Evolutionary conservation across 2,329 filamentous ascomycete species (phyloP).

Genomic region (Furcasterigmium sp.): DNA sequence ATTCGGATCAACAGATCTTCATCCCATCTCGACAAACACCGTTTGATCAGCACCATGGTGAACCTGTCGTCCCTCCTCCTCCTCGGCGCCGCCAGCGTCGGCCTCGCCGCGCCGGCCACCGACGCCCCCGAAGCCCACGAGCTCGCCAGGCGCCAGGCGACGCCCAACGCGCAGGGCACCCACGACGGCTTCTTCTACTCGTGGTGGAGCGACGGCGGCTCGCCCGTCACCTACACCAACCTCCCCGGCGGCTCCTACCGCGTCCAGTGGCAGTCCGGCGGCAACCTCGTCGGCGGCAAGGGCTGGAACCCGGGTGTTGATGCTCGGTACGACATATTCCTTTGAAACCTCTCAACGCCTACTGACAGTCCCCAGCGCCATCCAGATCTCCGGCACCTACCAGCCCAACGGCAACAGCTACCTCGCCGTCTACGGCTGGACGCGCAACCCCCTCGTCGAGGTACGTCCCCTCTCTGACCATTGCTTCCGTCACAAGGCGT

Average conservation of each 20-base stretch:
- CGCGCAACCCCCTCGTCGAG: conserved; percentile 45
- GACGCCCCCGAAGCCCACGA: conserved; percentile 18
- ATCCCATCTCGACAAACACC: too few relatives aligned
- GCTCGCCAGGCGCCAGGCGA: conserved; percentile 28
- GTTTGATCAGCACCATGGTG: too few relatives aligned
- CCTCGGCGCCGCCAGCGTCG: too few relatives aligned
- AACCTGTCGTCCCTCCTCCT: too few relatives aligned
- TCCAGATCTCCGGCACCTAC: conserved; percentile 44
- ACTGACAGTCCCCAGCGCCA: conserved; percentile 26
- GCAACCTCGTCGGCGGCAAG: conserved; percentile 44
- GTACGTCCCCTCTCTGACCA: background rate
- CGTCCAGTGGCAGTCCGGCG: conserved; percentile 41
- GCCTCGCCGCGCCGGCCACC: too few relatives aligned
- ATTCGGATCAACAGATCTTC: too few relatives aligned
- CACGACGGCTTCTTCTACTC: conserved; percentile 56
- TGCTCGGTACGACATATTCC: too few relatives aligned
- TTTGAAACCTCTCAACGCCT: too few relatives aligned
- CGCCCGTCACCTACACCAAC: conserved; percentile 49
- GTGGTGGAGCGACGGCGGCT: conserved; percentile 53
- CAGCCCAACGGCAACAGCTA: conserved; percentile 42
- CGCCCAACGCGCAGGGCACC: conserved; percentile 41
- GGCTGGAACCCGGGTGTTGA: conserved; percentile 39
- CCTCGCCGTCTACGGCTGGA: conserved; percentile 53
- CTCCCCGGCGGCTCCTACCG: conserved; percentile 43
- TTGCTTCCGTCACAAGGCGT: background rate